phyloP scores from a whole-genome alignment of 139 green algal species.

The Picochlorum costavermella region DNA sequence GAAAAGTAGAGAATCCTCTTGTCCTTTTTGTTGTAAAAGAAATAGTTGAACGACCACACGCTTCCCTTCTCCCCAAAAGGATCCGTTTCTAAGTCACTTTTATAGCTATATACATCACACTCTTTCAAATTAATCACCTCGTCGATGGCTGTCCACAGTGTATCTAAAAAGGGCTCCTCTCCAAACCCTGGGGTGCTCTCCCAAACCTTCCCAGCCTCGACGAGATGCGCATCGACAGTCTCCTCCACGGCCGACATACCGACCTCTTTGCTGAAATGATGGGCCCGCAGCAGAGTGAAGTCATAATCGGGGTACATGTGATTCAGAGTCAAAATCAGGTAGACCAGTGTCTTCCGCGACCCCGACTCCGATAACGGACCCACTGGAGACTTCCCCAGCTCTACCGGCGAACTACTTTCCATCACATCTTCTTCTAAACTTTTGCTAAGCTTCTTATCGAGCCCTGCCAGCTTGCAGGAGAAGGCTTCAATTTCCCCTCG shows the following conservation, averaged over 20 bases:
- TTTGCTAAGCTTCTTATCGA: constrained; percentile 94
- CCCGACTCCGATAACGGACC: constrained; percentile 50
- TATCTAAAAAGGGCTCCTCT: constrained; percentile 74
- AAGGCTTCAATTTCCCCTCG: constrained; percentile 85
- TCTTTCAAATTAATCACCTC: constrained; percentile 84
- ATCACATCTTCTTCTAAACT: constrained; percentile 86
- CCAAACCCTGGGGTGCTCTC: constrained; percentile 64
- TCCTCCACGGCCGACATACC: constrained; percentile 60
- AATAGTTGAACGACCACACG: constrained; percentile 96
- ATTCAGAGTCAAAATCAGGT: constrained; percentile 98
- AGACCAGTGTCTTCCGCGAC: constrained; percentile 94
- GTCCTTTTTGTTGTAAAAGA: constrained; percentile 97
- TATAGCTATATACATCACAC: constrained; percentile 91
- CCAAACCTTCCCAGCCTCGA: constrained; percentile 87
- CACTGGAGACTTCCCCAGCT: constrained; percentile 79
- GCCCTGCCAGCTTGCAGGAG: constrained; percentile 91
- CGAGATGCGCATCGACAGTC: constrained; percentile 73
- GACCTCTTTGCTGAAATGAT: constrained; percentile 90
- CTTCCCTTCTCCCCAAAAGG: constrained; percentile 78
- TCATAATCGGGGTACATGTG: constrained; percentile 94
- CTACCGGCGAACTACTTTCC: constrained; percentile 45
- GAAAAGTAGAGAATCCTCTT: constrained; percentile 41
- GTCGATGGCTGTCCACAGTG: constrained; percentile 82
- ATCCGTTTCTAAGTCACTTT: constrained; percentile 72
- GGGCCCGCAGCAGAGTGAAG: constrained; percentile 77